These are phyloP conservation scores for Sicyos baderoa DNA, from an alignment of 306 rosid genomes.

Conservation along the genomic window DNA sequence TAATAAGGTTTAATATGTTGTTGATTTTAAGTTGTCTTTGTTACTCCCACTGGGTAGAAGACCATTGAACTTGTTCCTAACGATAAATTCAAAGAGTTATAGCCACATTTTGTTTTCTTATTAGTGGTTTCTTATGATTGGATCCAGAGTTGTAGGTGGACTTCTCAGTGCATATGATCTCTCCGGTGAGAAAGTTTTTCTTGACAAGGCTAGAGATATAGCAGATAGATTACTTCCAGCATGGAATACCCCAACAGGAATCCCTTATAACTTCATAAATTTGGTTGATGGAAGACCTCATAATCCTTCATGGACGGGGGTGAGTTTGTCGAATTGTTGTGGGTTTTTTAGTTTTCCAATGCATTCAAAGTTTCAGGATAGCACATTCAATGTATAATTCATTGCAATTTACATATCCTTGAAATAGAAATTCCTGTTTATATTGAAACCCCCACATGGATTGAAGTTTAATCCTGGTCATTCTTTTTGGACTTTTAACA, in stretches of 20 bases:
- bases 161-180: constrained; percentile 97
- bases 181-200: constrained; percentile 80
- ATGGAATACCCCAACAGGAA: constrained; percentile 86
- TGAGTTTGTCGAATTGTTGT: constrained; percentile 26
- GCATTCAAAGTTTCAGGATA: constrained; percentile 11
- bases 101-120: constrained; percentile 12
- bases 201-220: constrained; percentile 79
- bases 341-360: constrained; percentile 19
- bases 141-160: constrained; percentile 94
- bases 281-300: constrained; percentile 71
- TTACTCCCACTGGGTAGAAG: constrained; percentile 20
- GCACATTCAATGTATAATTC: constrained; percentile 11
- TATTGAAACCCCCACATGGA: background rate
- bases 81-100: background rate
- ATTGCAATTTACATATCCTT: background rate
- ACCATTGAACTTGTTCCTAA: constrained; percentile 4
- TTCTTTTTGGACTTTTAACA: background rate
- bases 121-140: constrained; percentile 23
- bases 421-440: background rate
- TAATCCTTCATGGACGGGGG: constrained; percentile 95
- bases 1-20: constrained; percentile 76
- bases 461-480: background rate
- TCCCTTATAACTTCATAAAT: constrained; percentile 88
- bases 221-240: constrained; percentile 97
- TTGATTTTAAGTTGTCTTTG: constrained; percentile 32